Evolutionary conservation across 139 green algal species (phyloP).

Genomic region (Closterium sp.): DNA sequence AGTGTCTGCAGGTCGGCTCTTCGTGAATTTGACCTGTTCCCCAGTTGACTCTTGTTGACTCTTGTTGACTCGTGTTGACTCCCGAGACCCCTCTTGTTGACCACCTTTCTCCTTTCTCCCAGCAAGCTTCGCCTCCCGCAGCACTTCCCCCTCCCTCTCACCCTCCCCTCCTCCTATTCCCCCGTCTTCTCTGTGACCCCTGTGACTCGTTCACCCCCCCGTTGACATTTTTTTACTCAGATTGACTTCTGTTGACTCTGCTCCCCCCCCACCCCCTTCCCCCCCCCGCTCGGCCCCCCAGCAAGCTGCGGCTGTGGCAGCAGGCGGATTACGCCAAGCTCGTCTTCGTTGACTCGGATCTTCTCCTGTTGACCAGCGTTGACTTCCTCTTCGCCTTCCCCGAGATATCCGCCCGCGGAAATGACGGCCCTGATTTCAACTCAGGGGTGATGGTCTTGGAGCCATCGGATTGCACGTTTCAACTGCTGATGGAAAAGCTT

Average conservation of each 20-base stretch:
- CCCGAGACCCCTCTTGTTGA: too few species aligned
- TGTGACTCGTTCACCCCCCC: too few species aligned
- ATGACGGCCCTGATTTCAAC: constrained; percentile 22
- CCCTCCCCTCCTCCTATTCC: too few species aligned
- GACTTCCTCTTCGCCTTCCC: background rate
- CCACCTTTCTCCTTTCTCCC: too few species aligned
- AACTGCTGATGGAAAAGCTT: background rate
- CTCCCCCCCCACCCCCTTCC: background rate
- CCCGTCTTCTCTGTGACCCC: too few species aligned
- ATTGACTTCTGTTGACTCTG: background rate
- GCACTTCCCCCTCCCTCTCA: background rate
- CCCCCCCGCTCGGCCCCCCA: background rate
- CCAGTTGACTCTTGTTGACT: too few species aligned
- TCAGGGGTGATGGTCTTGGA: background rate
- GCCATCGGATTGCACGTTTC: constrained; percentile 30
- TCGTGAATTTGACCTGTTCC: too few species aligned
- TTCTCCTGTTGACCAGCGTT: background rate
- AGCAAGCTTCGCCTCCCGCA: too few species aligned
- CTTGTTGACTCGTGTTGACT: too few species aligned
- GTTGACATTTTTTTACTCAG: too few species aligned
- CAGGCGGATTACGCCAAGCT: constrained; percentile 18
- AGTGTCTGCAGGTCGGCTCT: too few species aligned
- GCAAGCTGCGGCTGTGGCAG: constrained; percentile 22
- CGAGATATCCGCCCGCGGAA: constrained; percentile 2
- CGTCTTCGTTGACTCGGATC: constrained; percentile 1